Conservation (phyloP, 139 green algal genomes). For the Micromonas commoda region DNA sequence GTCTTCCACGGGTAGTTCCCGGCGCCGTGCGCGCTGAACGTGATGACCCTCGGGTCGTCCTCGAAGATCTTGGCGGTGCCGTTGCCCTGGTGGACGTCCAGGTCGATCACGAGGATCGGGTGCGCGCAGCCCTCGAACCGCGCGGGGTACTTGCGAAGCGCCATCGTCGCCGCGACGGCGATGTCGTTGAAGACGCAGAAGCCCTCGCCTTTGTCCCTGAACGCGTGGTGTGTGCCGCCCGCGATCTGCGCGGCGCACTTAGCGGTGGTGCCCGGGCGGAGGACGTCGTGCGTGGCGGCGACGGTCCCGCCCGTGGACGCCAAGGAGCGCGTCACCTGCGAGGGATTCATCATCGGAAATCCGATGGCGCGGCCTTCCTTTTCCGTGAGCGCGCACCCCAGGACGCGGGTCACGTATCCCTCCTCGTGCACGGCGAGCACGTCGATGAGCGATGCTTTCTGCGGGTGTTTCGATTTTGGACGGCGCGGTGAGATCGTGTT, state of each 20-base stretch:
- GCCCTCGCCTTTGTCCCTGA: slow-evolving; percentile 51
- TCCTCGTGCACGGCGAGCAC: slow-evolving; percentile 29
- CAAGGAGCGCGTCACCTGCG: slow-evolving; percentile 6
- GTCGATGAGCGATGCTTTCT: slow-evolving; percentile 8
- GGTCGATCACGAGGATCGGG: slow-evolving; percentile 50
- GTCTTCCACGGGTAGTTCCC: slow-evolving; percentile 68
- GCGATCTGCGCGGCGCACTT: slow-evolving; percentile 46
- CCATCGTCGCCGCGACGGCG: slow-evolving; percentile 12
- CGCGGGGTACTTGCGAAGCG: slow-evolving; percentile 14
- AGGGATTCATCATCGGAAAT: slow-evolving; percentile 31
- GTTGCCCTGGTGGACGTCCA: slow-evolving; percentile 65
- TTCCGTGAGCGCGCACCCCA: slow-evolving; percentile 21
- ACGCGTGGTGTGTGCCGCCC: slow-evolving; percentile 67
- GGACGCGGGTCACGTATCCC: slow-evolving; percentile 35
- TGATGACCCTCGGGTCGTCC: slow-evolving; percentile 51
- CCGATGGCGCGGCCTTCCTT: slow-evolving; percentile 36
- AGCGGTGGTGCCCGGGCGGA: slow-evolving; percentile 13
- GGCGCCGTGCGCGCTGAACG: slow-evolving; percentile 59
- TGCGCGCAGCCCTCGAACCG: slow-evolving; percentile 3
- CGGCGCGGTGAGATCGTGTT: no score
- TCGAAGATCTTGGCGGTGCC: slow-evolving; percentile 61
- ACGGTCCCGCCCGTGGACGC: slow-evolving; percentile 43
- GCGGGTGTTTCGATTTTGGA: no score
- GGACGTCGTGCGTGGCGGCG: slow-evolving; percentile 43
- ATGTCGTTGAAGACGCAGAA: slow-evolving; percentile 55